Evolutionary conservation across 1,284 basidiomycete species (phyloP).

Genomic region (Fomitopsis schrenkii): DNA sequence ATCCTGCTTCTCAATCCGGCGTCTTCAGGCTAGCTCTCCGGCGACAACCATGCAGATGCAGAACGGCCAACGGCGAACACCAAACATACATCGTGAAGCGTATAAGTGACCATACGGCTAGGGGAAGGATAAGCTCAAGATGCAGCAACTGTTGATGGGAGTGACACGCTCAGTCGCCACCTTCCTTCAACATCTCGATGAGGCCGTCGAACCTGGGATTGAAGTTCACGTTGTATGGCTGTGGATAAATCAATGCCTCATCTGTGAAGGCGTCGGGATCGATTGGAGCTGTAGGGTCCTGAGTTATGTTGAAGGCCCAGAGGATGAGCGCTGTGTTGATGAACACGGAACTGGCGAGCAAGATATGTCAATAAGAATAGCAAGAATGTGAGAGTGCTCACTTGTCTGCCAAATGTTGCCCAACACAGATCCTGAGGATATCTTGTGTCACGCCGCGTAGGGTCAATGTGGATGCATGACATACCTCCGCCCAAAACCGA

Average conservation of each 20-base stretch:
- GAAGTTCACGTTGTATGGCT: slow-evolving; percentile 49
- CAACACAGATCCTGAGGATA: neutral
- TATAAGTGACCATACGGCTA: too few relatives aligned
- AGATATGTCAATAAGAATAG: neutral
- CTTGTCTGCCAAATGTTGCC: neutral
- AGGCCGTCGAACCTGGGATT: slow-evolving; percentile 3
- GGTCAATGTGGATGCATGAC: neutral
- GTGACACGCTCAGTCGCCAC: neutral
- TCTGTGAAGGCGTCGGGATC: slow-evolving; percentile 53
- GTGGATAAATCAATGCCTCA: slow-evolving; percentile 49
- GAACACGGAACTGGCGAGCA: slow-evolving; percentile 39
- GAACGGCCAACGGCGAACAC: too few relatives aligned
- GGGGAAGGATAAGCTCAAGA: too few relatives aligned
- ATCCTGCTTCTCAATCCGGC: too few relatives aligned
- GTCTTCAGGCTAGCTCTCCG: too few relatives aligned
- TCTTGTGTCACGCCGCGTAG: neutral
- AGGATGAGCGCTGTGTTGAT: slow-evolving; percentile 52
- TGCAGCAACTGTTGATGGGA: too few relatives aligned
- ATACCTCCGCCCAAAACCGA: slow-evolving; percentile 56
- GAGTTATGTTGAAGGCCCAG: slow-evolving; percentile 50
- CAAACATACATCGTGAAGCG: too few relatives aligned
- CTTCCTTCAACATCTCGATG: neutral
- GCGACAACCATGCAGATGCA: too few relatives aligned
- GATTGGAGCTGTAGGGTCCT: slow-evolving; percentile 45
- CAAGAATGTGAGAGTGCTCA: neutral